Evolutionary conservation across 192 early-diverging fungal genomes (phyloP), one percentile per base, ranked within the genome.

Genomic region (Coemansia sp.): DNA sequence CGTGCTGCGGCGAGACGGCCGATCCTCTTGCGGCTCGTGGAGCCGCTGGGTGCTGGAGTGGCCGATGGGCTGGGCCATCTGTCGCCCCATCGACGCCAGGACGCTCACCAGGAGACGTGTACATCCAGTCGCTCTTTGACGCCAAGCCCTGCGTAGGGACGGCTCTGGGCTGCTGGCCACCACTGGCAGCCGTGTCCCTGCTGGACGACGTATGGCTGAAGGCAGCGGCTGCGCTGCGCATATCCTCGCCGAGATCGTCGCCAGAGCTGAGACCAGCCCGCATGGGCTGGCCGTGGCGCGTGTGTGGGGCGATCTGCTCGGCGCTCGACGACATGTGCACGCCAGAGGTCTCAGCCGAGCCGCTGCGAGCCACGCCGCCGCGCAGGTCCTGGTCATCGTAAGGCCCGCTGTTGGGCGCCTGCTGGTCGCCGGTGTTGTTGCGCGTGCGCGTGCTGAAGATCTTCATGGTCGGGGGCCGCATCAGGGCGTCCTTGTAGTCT

Each of bases 371-470:
- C 35, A 70, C 56, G 9, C 56, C 35, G 19, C 56, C 20, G 56
- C 56, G 56, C 36, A 38, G 22, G 27, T 42, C 67, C 8, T 41
- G 46, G 4, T 40, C 31, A 14, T 46, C 39, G n/a, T 60, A 64
- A 10, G 56, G 49, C 2, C 22, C 63, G 35, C 63, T 7, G 38
- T 22, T 14, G 7, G 31, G 5, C 2, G 37, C 42, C 4, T 47
- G 59, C 25, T 53, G 64, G 11, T 71, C 75, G 35, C 60, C 47
- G 24, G 47, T 35, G 10, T 6, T 29, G 12, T 57, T 42, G 2
- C 79, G 79, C 8, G 51, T 10, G 4, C 66, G 65, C 10, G 31
- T 65, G 24, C 67, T 73, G 69, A 82, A 76, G 17, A 82, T 67
- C 53, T 70, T 62, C 57, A 64, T 51, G 12, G 49, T 59, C n/a